A percentile compares a stretch with the other conserved stretches of the same genome.
phyloP scores from a whole-genome alignment of 2,329 filamentous ascomycete species.

The Apiospora rasikravindrae region DNA sequence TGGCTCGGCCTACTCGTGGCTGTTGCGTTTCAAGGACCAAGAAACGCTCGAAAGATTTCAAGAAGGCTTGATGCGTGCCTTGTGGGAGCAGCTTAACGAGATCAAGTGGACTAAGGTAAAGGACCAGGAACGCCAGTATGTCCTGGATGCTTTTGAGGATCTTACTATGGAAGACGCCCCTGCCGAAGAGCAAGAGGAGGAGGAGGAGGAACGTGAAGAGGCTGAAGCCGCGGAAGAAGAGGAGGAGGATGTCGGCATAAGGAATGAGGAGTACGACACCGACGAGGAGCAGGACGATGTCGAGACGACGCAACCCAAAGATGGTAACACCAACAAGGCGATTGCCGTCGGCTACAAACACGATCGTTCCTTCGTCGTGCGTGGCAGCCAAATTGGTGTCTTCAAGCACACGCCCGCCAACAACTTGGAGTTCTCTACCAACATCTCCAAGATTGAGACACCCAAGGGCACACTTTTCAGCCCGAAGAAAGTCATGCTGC shows the following conservation, averaged over 20 bases:
- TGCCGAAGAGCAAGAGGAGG: slow-evolving; percentile 55
- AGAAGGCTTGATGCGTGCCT: slow-evolving; percentile 89
- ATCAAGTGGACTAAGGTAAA: slow-evolving; percentile 94
- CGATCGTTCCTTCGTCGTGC: slow-evolving; percentile 94
- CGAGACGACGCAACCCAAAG: slow-evolving; percentile 67
- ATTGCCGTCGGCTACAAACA: slow-evolving; percentile 97
- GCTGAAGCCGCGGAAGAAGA: slow-evolving; percentile 62
- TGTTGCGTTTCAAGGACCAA: slow-evolving; percentile 88
- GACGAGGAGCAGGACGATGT: slow-evolving; percentile 83
- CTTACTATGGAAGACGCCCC: slow-evolving; percentile 85
- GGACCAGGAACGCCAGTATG: slow-evolving; percentile 90
- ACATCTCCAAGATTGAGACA: slow-evolving; percentile 94
- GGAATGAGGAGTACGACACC: slow-evolving; percentile 70
- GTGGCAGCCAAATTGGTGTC: slow-evolving; percentile 96
- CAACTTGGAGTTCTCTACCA: slow-evolving; percentile 93
- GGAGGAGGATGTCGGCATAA: slow-evolving; percentile 58
- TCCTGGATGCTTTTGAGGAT: slow-evolving; percentile 94
- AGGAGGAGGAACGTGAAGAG: slow-evolving; percentile 60
- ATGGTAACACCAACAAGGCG: slow-evolving; percentile 89
- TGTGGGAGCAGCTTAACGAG: slow-evolving; percentile 97
- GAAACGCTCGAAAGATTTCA: slow-evolving; percentile 84
- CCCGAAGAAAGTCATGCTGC: slow-evolving; percentile 96
- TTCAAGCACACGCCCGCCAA: slow-evolving; percentile 97
- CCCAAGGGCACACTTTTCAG: slow-evolving; percentile 86
- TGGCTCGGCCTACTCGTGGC: slow-evolving; percentile 92